Percentiles rank a stretch among this genome's conserved stretches.
These are phyloP conservation scores for Striga hermonthica DNA, from an alignment of 305 asterid species.

Conservation along the genomic window DNA sequence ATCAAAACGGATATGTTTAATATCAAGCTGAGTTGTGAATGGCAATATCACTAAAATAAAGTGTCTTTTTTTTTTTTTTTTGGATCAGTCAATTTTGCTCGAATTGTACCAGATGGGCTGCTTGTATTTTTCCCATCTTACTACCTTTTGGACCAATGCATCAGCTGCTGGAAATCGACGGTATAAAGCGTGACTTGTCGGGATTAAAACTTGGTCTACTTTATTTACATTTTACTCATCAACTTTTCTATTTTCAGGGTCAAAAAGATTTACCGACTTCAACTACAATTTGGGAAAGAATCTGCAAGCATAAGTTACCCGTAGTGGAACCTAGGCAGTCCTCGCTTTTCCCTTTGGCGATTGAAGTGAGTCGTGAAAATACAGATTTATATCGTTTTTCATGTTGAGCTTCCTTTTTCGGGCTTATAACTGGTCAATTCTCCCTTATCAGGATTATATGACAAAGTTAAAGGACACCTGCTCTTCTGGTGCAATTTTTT, in stretches of 20 bases:
- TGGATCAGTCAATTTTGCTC: constrained; percentile 80
- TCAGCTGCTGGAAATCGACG: constrained; percentile 81
- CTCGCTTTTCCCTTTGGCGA: constrained; percentile 76
- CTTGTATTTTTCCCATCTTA: constrained; percentile 95
- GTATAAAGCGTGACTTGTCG: constrained; percentile 44
- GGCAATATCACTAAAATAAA: constrained; percentile 37
- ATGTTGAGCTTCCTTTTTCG: constrained; percentile 23
- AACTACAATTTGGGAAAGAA: constrained; percentile 91
- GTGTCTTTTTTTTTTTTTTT: constrained; percentile 8
- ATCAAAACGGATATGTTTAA: neutral
- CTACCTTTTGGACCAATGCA: constrained; percentile 82
- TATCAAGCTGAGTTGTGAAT: constrained; percentile 27
- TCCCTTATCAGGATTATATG: constrained; percentile 78
- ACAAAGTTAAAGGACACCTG: constrained; percentile 64
- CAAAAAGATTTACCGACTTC: constrained; percentile 55
- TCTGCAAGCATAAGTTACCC: constrained; percentile 88
- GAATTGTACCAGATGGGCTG: constrained; percentile 97
- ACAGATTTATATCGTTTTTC: constrained; percentile 25
- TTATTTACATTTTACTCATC: constrained; percentile 26
- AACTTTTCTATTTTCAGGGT: constrained; percentile 46
- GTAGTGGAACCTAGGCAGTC: constrained; percentile 98
- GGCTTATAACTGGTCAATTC: constrained; percentile 21
- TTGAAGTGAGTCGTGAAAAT: constrained; percentile 55
- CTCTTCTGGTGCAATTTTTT: constrained; percentile 83
- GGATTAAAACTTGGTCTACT: constrained; percentile 12